These are phyloP conservation scores for Starmerella powellii DNA, from an alignment of 805 yeast genomes.

Conservation along the genomic window DNA sequence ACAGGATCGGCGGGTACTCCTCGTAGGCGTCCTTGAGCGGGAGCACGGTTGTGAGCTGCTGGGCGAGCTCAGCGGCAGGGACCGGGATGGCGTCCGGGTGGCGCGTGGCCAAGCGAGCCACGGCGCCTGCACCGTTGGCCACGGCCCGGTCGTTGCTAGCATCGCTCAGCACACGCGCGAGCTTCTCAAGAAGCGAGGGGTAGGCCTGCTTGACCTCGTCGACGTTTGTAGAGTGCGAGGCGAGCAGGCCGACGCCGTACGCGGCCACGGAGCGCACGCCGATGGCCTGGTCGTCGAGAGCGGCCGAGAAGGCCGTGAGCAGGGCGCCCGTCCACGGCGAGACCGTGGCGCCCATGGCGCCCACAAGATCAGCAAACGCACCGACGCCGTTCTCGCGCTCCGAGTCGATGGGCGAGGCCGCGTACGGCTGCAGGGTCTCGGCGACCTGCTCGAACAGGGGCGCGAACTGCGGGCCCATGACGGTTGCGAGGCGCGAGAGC, in stretches of 20 bases:
- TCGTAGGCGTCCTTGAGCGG: slow-evolving; percentile 83
- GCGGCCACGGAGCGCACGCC: slow-evolving; percentile 85
- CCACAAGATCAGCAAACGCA: slow-evolving; percentile 77
- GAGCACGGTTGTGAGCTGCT: slow-evolving; percentile 60
- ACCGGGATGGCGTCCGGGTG: slow-evolving; percentile 45
- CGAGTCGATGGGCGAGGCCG: slow-evolving; percentile 40
- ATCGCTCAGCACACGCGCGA: slow-evolving; percentile 63
- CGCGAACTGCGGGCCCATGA: slow-evolving; percentile 68
- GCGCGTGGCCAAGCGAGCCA: slow-evolving; percentile 76
- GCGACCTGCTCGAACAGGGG: slow-evolving; percentile 66
- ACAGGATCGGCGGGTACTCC: slow-evolving; percentile 84
- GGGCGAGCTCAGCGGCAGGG: slow-evolving; percentile 67
- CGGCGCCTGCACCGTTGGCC: slow-evolving; percentile 96
- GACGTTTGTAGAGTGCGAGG: slow-evolving; percentile 41
- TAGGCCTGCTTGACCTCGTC: slow-evolving; percentile 51
- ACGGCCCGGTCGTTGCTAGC: slow-evolving; percentile 66
- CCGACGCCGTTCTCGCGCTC: slow-evolving; percentile 82
- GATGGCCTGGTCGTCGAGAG: slow-evolving; percentile 64
- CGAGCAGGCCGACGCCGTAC: slow-evolving; percentile 79
- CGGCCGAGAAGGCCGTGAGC: slow-evolving; percentile 48
- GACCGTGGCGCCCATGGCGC: slow-evolving; percentile 49
- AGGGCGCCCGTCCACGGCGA: slow-evolving; percentile 62
- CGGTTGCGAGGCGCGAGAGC: slow-evolving; percentile 58
- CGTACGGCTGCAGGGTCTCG: slow-evolving; percentile 41
- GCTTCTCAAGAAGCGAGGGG: slow-evolving; percentile 52